Evolutionary conservation across 2,329 filamentous ascomycete genomes (phyloP).

Genomic region (Cladosporium velox): DNA sequence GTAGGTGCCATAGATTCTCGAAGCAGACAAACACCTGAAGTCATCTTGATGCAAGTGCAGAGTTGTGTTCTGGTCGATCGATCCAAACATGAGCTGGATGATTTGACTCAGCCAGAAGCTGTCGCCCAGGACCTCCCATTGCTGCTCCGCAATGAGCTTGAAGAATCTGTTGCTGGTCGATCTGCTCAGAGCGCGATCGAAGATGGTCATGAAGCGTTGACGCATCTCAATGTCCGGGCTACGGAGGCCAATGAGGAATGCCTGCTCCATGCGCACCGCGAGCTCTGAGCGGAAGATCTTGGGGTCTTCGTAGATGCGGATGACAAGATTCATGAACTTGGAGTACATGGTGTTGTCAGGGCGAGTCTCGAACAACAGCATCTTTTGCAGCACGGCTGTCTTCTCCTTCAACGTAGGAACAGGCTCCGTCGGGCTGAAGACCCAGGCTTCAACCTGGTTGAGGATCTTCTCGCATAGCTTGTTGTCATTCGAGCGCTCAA

Average conservation of each 20-base stretch:
- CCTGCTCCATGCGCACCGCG: slow-evolving; percentile 95
- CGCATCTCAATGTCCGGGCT: slow-evolving; percentile 96
- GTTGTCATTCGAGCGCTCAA: slow-evolving; percentile 90
- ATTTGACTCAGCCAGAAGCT: slow-evolving; percentile 98
- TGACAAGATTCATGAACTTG: slow-evolving; percentile 93
- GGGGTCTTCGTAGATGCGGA: slow-evolving; percentile 96
- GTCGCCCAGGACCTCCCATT: slow-evolving; percentile 93
- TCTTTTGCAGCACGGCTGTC: slow-evolving; percentile 97
- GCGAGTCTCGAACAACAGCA: slow-evolving; percentile 91
- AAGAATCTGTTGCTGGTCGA: slow-evolving; percentile 84
- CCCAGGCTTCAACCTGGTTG: slow-evolving; percentile 91
- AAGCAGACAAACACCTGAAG: slow-evolving; percentile 74
- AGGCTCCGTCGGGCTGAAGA: slow-evolving; percentile 91
- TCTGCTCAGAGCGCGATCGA: slow-evolving; percentile 91
- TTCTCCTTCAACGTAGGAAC: slow-evolving; percentile 99
- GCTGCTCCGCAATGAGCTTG: slow-evolving; percentile 88
- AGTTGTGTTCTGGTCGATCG: slow-evolving; percentile 79
- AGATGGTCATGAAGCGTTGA: slow-evolving; percentile 93
- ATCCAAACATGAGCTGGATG: slow-evolving; percentile 87
- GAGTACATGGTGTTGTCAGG: slow-evolving; percentile 80
- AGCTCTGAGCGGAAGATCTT: slow-evolving; percentile 94
- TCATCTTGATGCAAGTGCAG: slow-evolving; percentile 81
- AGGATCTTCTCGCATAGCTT: slow-evolving; percentile 89
- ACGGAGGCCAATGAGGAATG: slow-evolving; percentile 92
- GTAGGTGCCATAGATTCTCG: slow-evolving; percentile 72